Evolutionary conservation across 2,329 filamentous ascomycete species (phyloP).

Genomic region (Colletotrichum sp.): DNA sequence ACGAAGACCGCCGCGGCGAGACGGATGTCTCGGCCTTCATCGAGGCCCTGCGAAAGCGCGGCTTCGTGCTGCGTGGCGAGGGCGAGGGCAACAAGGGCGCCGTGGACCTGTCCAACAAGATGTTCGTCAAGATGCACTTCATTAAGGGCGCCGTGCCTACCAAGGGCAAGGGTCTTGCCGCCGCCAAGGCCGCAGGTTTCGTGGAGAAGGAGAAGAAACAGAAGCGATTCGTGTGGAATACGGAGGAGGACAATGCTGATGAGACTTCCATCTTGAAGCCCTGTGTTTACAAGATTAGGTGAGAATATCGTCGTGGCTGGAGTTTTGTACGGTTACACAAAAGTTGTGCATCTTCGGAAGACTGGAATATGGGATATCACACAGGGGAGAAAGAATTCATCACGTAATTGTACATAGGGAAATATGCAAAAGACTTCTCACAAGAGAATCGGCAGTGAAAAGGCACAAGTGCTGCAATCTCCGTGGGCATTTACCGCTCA

Average conservation of each 20-base stretch:
- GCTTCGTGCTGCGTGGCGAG: conserved; percentile 81
- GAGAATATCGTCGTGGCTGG: conserved; percentile 21
- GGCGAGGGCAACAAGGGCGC: conserved; percentile 47
- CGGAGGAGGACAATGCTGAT: conserved; percentile 60
- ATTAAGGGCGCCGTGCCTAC: conserved; percentile 79
- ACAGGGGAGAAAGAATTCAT: not conserved
- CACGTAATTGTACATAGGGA: not conserved
- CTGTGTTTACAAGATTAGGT: conserved; percentile 93
- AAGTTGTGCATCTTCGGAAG: not conserved
- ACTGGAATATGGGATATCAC: not conserved
- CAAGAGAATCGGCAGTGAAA: not conserved
- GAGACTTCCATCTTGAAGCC: conserved; percentile 80
- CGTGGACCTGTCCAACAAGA: conserved; percentile 88
- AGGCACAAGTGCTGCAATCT: not conserved
- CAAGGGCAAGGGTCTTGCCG: conserved; percentile 74
- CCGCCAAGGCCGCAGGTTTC: conserved; percentile 62
- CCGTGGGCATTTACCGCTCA: not conserved
- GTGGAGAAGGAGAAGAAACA: conserved; percentile 49
- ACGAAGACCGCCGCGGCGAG: conserved; percentile 67
- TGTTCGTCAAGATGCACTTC: conserved; percentile 99
- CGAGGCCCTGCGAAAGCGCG: conserved; percentile 78
- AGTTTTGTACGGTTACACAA: not conserved
- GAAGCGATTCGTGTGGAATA: conserved; percentile 64
- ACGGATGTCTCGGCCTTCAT: conserved; percentile 91
- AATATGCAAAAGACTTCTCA: not conserved